These are phyloP conservation scores for Trypethelium eluteriae DNA, from an alignment of 495 filamentous ascomycete species.

Conservation along the genomic window DNA sequence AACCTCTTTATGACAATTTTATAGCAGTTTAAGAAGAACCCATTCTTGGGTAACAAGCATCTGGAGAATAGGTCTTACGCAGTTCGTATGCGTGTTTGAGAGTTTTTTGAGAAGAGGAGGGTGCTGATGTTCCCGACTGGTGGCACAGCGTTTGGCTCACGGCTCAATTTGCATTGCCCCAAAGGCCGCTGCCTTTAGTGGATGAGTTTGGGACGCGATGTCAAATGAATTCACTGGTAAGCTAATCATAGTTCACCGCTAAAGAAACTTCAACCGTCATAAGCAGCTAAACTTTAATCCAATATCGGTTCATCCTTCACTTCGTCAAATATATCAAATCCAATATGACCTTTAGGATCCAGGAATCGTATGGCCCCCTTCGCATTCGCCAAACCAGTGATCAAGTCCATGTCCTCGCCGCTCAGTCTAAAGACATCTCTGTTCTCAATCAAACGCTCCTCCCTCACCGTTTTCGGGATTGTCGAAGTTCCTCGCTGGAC, in stretches of 20 bases:
- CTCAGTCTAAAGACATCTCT: slow-evolving; percentile 17
- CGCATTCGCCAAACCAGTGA: slow-evolving; percentile 14
- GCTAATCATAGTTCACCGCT: too few species aligned
- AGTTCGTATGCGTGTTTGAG: background rate
- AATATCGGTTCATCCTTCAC: background rate
- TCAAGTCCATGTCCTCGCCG: slow-evolving; percentile 20
- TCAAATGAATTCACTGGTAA: too few species aligned
- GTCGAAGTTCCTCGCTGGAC: slow-evolving; percentile 45
- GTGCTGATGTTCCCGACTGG: too few species aligned
- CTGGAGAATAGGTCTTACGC: too few species aligned
- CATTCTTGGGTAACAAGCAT: too few species aligned
- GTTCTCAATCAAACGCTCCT: slow-evolving; percentile 41
- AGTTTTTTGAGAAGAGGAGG: background rate
- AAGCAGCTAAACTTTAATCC: too few species aligned
- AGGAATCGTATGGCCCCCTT: background rate
- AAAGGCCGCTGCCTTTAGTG: too few species aligned
- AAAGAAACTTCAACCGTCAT: too few species aligned
- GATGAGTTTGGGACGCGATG: too few species aligned
- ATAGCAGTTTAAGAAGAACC: background rate
- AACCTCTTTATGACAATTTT: background rate
- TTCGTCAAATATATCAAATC: slow-evolving; percentile 9
- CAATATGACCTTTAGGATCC: background rate
- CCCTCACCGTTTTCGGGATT: slow-evolving; percentile 45
- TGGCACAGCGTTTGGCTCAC: too few species aligned
- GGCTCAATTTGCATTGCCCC: too few species aligned